Evolutionary conservation across 2,329 filamentous ascomycete genomes (phyloP).

Genomic region (Penicillium sp.): DNA sequence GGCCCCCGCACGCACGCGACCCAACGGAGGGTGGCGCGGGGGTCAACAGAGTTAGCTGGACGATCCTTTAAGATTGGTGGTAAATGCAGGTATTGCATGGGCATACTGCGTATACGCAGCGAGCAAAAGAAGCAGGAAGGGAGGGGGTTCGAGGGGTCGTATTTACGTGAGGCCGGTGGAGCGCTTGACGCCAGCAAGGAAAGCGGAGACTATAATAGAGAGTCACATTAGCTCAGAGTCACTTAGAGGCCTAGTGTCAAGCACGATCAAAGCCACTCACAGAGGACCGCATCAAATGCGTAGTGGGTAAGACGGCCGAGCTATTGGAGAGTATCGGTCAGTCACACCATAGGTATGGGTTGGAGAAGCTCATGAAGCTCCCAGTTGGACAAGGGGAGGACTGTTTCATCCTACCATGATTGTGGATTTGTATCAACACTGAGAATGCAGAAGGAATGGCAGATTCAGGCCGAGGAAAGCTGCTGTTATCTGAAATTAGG

Average conservation of each 20-base stretch:
- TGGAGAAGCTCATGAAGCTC: neutral
- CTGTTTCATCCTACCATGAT: slow-evolving; percentile 19
- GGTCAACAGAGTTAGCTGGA: slow-evolving; percentile 29
- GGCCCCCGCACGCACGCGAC: slow-evolving; percentile 33
- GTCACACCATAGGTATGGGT: neutral
- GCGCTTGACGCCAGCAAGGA: slow-evolving; percentile 94
- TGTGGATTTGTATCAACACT: neutral
- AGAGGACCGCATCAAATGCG: slow-evolving; percentile 28
- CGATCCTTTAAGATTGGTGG: neutral
- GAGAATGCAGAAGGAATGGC: slow-evolving; percentile 6
- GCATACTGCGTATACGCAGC: neutral
- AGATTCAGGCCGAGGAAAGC: neutral
- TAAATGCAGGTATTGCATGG: neutral
- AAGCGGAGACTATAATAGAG: slow-evolving; percentile 72
- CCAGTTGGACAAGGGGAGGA: neutral
- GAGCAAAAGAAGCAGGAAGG: neutral
- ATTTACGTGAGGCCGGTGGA: slow-evolving; percentile 97
- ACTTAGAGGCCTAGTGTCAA: neutral
- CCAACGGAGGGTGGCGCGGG: slow-evolving; percentile 28
- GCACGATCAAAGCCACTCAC: slow-evolving; percentile 10
- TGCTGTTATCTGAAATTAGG: neutral
- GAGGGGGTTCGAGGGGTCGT: slow-evolving; percentile 21
- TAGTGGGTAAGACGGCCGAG: slow-evolving; percentile 28
- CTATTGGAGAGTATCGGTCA: slow-evolving; percentile 10
- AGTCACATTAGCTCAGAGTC: slow-evolving; percentile 5